Evolutionary conservation across 2,329 filamentous ascomycete genomes (phyloP).

Genomic region (Colletotrichum noveboracense): DNA sequence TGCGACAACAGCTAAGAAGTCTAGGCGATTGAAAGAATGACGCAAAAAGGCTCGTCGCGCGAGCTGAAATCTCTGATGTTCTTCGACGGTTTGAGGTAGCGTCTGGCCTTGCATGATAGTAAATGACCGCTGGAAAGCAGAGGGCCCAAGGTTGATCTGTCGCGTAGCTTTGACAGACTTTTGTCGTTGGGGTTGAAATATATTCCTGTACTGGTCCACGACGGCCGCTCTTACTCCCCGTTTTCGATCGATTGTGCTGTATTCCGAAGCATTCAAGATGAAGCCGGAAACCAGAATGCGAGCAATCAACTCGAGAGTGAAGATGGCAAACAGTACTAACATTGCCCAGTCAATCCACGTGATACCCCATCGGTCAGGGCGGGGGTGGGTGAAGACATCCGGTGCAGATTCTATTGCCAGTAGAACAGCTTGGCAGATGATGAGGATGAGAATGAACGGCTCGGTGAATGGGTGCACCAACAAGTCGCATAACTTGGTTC

Average conservation of each 20-base stretch:
- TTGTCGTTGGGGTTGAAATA: constrained; percentile 84
- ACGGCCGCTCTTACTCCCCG: constrained; percentile 77
- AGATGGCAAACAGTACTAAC: constrained; percentile 83
- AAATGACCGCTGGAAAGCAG: constrained; percentile 77
- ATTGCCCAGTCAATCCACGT: constrained; percentile 79
- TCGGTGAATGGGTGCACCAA: constrained; percentile 88
- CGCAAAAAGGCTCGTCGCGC: constrained; percentile 91
- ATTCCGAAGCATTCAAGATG: constrained; percentile 87
- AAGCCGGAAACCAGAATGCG: constrained; percentile 94
- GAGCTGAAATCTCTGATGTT: constrained; percentile 84
- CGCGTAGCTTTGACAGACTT: constrained; percentile 64
- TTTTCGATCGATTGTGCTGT: constrained; percentile 86
- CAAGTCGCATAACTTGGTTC: constrained; percentile 79
- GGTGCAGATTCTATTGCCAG: constrained; percentile 82
- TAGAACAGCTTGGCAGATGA: constrained; percentile 87
- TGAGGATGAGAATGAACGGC: constrained; percentile 84
- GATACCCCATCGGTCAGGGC: constrained; percentile 70
- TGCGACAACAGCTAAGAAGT: constrained; percentile 92
- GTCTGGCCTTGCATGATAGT: constrained; percentile 73
- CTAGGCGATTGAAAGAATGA: constrained; percentile 93
- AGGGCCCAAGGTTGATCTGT: constrained; percentile 54
- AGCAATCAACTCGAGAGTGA: constrained; percentile 83
- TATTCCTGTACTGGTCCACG: constrained; percentile 74
- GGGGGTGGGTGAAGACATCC: constrained; percentile 69
- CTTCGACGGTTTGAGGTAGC: constrained; percentile 67